Percentiles rank a stretch among this genome's conserved stretches.
These are phyloP conservation scores for Leucaena leucocephala DNA, from an alignment of 306 rosid genomes.

Conservation along the genomic window DNA sequence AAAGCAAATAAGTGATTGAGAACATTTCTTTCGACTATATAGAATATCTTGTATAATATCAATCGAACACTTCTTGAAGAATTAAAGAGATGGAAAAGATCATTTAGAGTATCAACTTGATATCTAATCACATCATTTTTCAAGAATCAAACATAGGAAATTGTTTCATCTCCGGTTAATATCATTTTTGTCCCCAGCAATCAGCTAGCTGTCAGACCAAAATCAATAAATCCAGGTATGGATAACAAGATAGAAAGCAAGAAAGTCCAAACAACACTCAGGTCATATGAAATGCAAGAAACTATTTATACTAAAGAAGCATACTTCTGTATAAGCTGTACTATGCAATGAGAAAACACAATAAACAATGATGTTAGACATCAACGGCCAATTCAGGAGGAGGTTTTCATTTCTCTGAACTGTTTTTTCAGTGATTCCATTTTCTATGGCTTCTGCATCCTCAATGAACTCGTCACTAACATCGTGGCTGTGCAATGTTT, in stretches of 20 bases:
- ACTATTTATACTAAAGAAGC: background rate
- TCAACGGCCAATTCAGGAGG: conserved; percentile 76
- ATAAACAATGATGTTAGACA: conserved; percentile 69
- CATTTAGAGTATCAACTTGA: background rate
- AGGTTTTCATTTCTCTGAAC: conserved; percentile 51
- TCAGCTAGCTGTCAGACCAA: background rate
- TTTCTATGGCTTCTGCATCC: conserved; percentile 53
- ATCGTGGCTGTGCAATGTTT: conserved; percentile 72
- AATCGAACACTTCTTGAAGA: background rate
- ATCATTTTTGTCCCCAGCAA: background rate
- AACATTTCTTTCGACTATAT: background rate
- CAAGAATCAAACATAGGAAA: background rate
- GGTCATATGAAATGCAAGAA: background rate
- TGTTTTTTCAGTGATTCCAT: conserved; percentile 38
- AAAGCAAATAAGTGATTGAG: background rate
- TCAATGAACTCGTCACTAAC: conserved; percentile 25
- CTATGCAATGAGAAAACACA: background rate
- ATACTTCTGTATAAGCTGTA: background rate
- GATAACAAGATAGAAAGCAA: background rate
- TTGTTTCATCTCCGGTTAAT: background rate
- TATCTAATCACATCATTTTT: background rate
- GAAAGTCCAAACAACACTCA: background rate
- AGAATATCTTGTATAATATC: background rate
- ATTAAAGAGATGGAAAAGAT: background rate
- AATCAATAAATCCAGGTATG: background rate